Conservation (phyloP, 2,329 filamentous ascomycete genomes). For the Orbilia javanica region DNA sequence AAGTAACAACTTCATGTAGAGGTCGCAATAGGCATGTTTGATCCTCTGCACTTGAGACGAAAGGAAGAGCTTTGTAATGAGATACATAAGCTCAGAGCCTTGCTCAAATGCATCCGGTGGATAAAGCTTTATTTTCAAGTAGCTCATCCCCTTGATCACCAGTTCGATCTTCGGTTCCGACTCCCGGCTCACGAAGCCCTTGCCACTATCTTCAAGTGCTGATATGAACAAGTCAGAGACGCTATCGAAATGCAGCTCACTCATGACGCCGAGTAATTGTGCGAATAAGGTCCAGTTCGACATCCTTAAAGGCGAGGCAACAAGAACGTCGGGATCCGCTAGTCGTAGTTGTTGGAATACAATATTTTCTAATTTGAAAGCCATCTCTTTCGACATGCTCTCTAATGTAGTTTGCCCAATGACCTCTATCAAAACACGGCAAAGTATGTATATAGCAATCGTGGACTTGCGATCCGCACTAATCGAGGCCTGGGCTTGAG, state of each 20-base stretch:
- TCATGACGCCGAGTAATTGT: slow-evolving; percentile 95
- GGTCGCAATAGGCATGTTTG: slow-evolving; percentile 94
- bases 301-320: slow-evolving; percentile 82
- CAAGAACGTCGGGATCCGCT: slow-evolving; percentile 83
- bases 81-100: slow-evolving; percentile 88
- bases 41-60: slow-evolving; percentile 87
- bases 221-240: slow-evolving; percentile 81
- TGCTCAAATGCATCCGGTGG: slow-evolving; percentile 83
- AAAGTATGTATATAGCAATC: slow-evolving; percentile 95
- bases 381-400: slow-evolving; percentile 89
- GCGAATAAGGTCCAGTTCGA: slow-evolving; percentile 97
- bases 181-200: slow-evolving; percentile 80
- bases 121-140: slow-evolving; percentile 79
- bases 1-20: slow-evolving; percentile 86
- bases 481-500: slow-evolving; percentile 60
- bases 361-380: slow-evolving; percentile 91
- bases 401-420: slow-evolving; percentile 88
- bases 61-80: slow-evolving; percentile 83
- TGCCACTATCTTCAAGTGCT: slow-evolving; percentile 82
- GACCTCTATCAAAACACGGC: slow-evolving; percentile 91
- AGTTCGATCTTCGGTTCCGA: slow-evolving; percentile 86
- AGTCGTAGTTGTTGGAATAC: slow-evolving; percentile 96
- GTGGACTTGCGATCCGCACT: slow-evolving; percentile 86
- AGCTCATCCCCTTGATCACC: slow-evolving; percentile 90
- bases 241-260: slow-evolving; percentile 86